Percentiles rank a stretch among this genome's conserved stretches.
phyloP scores from a whole-genome alignment of 345 rosid species.

The Raphanus raphanistrum region DNA sequence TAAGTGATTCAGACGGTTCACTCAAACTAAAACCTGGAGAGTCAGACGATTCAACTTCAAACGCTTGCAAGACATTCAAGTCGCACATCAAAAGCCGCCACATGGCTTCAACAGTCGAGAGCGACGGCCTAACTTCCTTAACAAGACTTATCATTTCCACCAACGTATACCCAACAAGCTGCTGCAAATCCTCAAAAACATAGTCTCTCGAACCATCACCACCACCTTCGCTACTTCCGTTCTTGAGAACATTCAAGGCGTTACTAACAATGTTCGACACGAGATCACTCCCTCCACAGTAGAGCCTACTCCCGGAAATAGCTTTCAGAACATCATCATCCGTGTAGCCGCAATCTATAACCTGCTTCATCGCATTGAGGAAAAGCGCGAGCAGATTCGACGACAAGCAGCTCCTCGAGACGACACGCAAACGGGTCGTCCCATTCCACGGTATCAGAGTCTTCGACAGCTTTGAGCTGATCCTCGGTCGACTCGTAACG shows the following conservation, averaged over 20 bases:
- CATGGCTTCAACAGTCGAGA: conserved; percentile 96
- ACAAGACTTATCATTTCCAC: conserved; percentile 84
- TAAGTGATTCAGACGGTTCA: conserved; percentile 46
- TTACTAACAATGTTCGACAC: conserved; percentile 55
- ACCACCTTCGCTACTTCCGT: conserved; percentile 47
- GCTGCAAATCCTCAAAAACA: conserved; percentile 47
- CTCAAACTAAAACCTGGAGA: conserved; percentile 42
- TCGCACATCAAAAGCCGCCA: conserved; percentile 93
- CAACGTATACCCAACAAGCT: conserved; percentile 73
- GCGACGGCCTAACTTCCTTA: conserved; percentile 81
- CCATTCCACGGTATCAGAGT: conserved; percentile 73
- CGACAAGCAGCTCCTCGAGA: conserved; percentile 65
- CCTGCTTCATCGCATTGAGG: conserved; percentile 44
- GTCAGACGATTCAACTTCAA: conserved; percentile 59
- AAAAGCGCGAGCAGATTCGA: conserved; percentile 42
- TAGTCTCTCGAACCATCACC: conserved; percentile 37
- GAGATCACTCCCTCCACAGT: conserved; percentile 47
- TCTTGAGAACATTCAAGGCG: conserved; percentile 62
- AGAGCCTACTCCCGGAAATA: conserved; percentile 45
- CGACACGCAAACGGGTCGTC: conserved; percentile 76
- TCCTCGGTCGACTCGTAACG: conserved; percentile 28
- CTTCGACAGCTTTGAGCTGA: conserved; percentile 29
- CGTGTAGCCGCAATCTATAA: conserved; percentile 48
- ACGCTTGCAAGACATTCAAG: conserved; percentile 97
- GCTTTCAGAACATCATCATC: conserved; percentile 47